These are phyloP conservation scores for Cystobasidium tubakii DNA, from an alignment of 768 basidiomycete genomes.

Conservation along the genomic window DNA sequence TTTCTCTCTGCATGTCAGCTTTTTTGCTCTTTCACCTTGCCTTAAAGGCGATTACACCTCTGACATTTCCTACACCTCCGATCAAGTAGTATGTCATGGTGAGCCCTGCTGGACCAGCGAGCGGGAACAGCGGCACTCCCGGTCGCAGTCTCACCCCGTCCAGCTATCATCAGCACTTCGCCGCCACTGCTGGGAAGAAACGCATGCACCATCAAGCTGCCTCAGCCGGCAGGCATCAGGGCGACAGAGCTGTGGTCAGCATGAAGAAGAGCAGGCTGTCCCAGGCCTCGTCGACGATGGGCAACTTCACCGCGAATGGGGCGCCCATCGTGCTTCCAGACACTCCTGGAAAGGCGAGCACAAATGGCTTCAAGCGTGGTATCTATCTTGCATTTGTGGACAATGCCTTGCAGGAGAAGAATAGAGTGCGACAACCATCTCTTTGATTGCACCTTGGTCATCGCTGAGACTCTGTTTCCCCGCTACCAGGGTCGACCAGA, in stretches of 20 bases:
- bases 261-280: constrained; percentile 11
- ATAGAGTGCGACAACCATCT: constrained; percentile 56
- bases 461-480: background rate
- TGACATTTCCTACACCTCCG: background rate
- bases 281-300: background rate
- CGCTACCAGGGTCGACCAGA: constrained; percentile 61
- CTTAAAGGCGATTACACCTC: no score
- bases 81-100: background rate
- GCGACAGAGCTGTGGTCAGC: background rate
- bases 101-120: background rate
- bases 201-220: background rate
- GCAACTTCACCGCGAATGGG: background rate
- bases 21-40: no score
- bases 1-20: background rate
- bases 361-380: constrained; percentile 50
- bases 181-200: constrained; percentile 16
- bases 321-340: background rate
- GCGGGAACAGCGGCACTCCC: constrained; percentile 4
- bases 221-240: background rate
- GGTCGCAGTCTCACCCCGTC: background rate
- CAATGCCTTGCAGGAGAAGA: constrained; percentile 70
- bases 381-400: constrained; percentile 79
- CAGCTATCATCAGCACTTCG: background rate
- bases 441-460: constrained; percentile 12
- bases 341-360: background rate